These are phyloP conservation scores for Collybia nuda DNA, from an alignment of 768 basidiomycete species.

Conservation along the genomic window DNA sequence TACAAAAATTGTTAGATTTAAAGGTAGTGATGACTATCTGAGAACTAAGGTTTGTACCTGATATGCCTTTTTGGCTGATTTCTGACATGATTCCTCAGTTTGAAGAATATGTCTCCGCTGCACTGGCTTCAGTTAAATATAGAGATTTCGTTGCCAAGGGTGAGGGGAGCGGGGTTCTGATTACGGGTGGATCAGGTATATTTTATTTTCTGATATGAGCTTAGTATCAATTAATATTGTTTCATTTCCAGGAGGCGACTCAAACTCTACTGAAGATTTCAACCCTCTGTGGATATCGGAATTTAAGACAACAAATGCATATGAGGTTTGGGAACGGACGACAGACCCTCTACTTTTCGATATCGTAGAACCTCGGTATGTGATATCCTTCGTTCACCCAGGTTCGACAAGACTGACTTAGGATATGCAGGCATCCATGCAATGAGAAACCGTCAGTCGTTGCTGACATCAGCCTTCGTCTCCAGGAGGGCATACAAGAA, in stretches of 20 bases:
- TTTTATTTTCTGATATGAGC: conserved; percentile 4
- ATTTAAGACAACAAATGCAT: conserved; percentile 86
- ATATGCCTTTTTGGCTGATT: background rate
- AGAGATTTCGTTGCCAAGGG: conserved; percentile 79
- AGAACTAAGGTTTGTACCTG: conserved; percentile 64
- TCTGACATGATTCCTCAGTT: conserved; percentile 44
- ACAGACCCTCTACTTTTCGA: conserved; percentile 96
- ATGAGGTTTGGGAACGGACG: conserved; percentile 83
- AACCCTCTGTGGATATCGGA: conserved; percentile 86
- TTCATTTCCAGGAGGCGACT: conserved; percentile 45
- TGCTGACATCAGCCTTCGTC: conserved; percentile 86
- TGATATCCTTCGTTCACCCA: background rate
- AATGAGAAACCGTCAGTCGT: conserved; percentile 88
- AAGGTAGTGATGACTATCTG: conserved; percentile 95
- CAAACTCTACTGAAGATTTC: conserved; percentile 73
- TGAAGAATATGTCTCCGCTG: conserved; percentile 92
- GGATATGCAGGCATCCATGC: conserved; percentile 77
- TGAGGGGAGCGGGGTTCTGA: conserved; percentile 60
- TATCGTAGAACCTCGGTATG: conserved; percentile 75
- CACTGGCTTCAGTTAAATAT: conserved; percentile 87
- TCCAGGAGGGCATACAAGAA: conserved; percentile 93
- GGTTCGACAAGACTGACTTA: too few species aligned
- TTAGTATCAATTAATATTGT: background rate
- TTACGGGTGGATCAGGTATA: conserved; percentile 61
- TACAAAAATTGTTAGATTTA: conserved; percentile 57